phyloP scores from a whole-genome alignment of 2,329 filamentous ascomycete genomes.

The Calycina herbarum region DNA sequence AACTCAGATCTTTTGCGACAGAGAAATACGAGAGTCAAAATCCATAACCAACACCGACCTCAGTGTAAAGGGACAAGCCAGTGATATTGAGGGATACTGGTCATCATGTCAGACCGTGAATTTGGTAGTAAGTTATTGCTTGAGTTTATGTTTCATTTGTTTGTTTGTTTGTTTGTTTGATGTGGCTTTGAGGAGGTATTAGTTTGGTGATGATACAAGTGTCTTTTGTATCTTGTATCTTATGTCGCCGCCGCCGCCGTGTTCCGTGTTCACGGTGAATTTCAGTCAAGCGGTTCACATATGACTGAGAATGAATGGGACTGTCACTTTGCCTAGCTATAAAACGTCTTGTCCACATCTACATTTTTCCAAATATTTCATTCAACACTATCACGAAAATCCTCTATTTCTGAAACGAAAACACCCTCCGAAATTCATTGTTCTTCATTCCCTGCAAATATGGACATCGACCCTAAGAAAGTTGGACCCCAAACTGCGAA shows the following conservation, averaged over 20 bases:
- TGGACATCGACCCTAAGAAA: not conserved
- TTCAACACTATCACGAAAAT: not conserved
- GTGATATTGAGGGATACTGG: not conserved
- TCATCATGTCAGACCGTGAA: conserved; percentile 64
- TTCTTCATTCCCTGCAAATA: not conserved
- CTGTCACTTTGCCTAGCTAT: too few species aligned
- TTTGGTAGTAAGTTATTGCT: conserved; percentile 54
- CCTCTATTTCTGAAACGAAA: not conserved
- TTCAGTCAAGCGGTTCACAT: not conserved
- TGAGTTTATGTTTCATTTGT: not conserved
- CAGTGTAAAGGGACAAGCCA: not conserved
- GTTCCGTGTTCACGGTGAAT: not conserved
- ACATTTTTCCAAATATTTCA: not conserved
- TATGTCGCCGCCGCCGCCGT: too few species aligned
- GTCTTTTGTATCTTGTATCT: too few species aligned
- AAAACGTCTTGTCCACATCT: too few species aligned
- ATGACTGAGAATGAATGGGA: too few species aligned
- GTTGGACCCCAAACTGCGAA: not conserved
- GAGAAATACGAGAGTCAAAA: not conserved
- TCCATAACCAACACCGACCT: not conserved
- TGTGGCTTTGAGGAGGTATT: too few species aligned
- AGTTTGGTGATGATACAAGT: too few species aligned
- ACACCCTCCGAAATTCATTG: not conserved
- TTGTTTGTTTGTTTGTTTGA: not conserved
- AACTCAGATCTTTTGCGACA: not conserved